phyloP scores from a whole-genome alignment of 495 filamentous ascomycete species.

The Penicillium simplicissimum region DNA sequence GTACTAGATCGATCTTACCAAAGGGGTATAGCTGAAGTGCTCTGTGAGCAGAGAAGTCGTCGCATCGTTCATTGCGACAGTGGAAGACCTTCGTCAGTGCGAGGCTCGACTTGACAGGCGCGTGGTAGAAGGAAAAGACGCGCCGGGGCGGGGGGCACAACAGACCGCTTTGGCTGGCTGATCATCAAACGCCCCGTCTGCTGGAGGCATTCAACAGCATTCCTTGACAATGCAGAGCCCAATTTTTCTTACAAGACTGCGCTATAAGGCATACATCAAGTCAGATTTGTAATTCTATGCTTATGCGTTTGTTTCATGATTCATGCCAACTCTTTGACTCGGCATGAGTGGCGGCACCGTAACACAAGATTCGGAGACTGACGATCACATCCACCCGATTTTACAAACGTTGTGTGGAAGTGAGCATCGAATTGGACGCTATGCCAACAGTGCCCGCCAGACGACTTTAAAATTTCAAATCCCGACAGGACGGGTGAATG shows the following conservation, averaged over 20 bases:
- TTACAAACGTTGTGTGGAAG: background rate
- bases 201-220: background rate
- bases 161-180: slow-evolving; percentile 23
- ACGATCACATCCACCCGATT: slow-evolving; percentile 7
- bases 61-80: slow-evolving; percentile 45
- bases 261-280: background rate
- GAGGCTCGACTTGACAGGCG: slow-evolving; percentile 17
- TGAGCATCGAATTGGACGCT: slow-evolving; percentile 1
- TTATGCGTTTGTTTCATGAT: background rate
- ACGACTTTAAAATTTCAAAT: background rate
- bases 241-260: background rate
- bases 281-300: background rate
- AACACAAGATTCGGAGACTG: slow-evolving; percentile 4
- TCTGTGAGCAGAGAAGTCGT: slow-evolving; percentile 83
- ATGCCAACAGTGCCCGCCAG: background rate
- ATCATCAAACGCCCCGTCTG: background rate
- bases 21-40: slow-evolving; percentile 91
- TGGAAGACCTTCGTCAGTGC: slow-evolving; percentile 5
- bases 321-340: background rate
- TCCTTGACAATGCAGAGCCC: background rate
- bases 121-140: slow-evolving; percentile 27
- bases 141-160: slow-evolving; percentile 16
- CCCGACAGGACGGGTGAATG: background rate
- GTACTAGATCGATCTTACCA: slow-evolving; percentile 57
- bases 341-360: slow-evolving; percentile 5